phyloP scores from a whole-genome alignment of 768 basidiomycete genomes.

The Saitozyma podzolica region DNA sequence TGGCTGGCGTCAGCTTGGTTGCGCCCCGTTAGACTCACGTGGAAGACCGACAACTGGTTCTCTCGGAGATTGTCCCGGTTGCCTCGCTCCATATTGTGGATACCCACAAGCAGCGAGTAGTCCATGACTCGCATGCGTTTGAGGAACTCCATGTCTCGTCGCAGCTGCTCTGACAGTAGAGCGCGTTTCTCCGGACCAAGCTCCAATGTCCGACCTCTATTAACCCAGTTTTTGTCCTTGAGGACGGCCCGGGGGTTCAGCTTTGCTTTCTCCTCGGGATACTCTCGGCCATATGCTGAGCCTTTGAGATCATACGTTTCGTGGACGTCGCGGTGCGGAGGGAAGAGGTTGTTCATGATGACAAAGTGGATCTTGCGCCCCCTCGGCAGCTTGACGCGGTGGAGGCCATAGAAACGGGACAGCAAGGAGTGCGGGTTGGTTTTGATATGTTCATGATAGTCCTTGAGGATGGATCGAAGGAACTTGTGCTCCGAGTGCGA shows the following conservation, averaged over 20 bases:
- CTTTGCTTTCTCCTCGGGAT: constrained; percentile 74
- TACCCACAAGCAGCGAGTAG: constrained; percentile 89
- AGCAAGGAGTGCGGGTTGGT: constrained; percentile 90
- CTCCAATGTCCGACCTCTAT: constrained; percentile 71
- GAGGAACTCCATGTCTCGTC: constrained; percentile 82
- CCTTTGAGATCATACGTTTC: constrained; percentile 98
- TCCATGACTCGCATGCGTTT: constrained; percentile 89
- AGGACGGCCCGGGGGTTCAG: constrained; percentile 83
- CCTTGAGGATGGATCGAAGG: constrained; percentile 74
- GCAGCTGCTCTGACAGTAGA: constrained; percentile 82
- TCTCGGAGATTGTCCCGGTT: constrained; percentile 88
- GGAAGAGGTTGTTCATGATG: constrained; percentile 99
- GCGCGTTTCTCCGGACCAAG: constrained; percentile 96
- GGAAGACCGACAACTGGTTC: constrained; percentile 88
- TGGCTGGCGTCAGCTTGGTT: constrained; percentile 51
- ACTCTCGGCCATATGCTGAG: constrained; percentile 82
- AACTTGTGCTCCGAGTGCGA: constrained; percentile 93
- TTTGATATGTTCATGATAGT: constrained; percentile 82
- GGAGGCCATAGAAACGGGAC: constrained; percentile 93
- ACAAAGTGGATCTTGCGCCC: constrained; percentile 98
- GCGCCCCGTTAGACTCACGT: constrained; percentile 59
- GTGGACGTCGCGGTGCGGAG: constrained; percentile 93
- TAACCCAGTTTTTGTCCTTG: constrained; percentile 97
- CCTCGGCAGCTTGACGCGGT: constrained; percentile 91
- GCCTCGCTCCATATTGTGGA: constrained; percentile 85